phyloP scores from a whole-genome alignment of 2,329 filamentous ascomycete species.

The Ilyonectria robusta region DNA sequence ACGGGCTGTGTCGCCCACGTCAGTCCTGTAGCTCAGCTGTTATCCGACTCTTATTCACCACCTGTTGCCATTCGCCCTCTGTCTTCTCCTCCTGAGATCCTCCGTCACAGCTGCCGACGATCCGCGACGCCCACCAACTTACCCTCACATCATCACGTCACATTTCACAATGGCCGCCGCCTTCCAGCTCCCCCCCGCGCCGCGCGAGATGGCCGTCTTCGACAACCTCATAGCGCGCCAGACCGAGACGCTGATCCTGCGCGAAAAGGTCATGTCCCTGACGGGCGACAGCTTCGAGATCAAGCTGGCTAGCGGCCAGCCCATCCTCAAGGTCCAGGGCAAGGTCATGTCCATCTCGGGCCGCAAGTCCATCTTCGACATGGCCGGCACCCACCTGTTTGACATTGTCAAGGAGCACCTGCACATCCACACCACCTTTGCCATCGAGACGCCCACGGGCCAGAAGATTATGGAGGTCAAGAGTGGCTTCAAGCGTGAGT shows the following conservation, averaged over 20 bases:
- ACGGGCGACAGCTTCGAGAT: constrained; percentile 77
- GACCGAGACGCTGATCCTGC: constrained; percentile 67
- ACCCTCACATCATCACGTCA: neutral
- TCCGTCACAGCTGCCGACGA: neutral
- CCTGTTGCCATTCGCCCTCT: neutral
- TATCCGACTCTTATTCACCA: neutral
- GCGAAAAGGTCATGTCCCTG: constrained; percentile 73
- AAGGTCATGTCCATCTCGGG: constrained; percentile 66
- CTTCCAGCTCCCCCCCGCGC: constrained; percentile 48
- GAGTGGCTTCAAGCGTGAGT: constrained; percentile 67
- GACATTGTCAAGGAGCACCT: constrained; percentile 68
- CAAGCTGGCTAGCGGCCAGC: constrained; percentile 66
- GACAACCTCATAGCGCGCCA: constrained; percentile 54
- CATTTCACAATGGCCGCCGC: constrained; percentile 23
- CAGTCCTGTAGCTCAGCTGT: neutral
- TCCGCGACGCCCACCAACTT: neutral
- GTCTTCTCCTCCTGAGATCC: neutral
- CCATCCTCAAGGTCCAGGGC: constrained; percentile 70
- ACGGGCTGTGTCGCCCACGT: neutral
- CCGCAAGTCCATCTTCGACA: constrained; percentile 70
- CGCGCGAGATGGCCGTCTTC: constrained; percentile 57
- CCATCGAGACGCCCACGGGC: constrained; percentile 60
- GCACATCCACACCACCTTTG: constrained; percentile 66
- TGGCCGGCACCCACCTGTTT: constrained; percentile 68
- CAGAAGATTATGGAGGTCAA: constrained; percentile 69